A percentile compares a stretch with the other conserved stretches of the same genome.
Evolutionary conservation across 495 filamentous ascomycete genomes (phyloP).

Genomic region (Umbilicaria muhlenbergii): DNA sequence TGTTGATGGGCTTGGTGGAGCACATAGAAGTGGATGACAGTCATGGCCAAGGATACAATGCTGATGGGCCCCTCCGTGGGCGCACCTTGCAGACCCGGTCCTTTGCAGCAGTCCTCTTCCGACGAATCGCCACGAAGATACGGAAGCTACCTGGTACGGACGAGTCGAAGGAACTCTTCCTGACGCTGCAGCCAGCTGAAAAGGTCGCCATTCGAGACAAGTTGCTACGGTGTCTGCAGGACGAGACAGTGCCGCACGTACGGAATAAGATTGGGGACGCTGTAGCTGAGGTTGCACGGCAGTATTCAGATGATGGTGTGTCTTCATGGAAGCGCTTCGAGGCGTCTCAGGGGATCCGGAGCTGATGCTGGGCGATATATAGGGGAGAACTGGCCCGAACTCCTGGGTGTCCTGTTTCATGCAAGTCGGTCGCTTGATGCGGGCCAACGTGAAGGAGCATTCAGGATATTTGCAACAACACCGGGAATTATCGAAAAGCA

Average conservation of each 20-base stretch:
- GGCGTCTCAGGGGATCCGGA: neutral
- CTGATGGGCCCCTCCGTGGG: slow-evolving; percentile 2
- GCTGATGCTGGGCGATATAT: slow-evolving; percentile 8
- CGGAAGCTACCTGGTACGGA: slow-evolving; percentile 56
- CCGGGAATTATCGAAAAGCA: slow-evolving; percentile 94
- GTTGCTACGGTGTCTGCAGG: slow-evolving; percentile 57
- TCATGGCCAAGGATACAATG: neutral
- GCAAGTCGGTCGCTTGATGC: slow-evolving; percentile 72
- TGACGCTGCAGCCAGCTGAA: slow-evolving; percentile 54
- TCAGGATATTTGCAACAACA: slow-evolving; percentile 86
- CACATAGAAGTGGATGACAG: slow-evolving; percentile 52
- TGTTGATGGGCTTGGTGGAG: slow-evolving; percentile 87
- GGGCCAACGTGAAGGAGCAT: slow-evolving; percentile 75
- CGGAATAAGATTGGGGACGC: slow-evolving; percentile 95
- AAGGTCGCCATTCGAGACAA: slow-evolving; percentile 64
- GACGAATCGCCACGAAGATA: slow-evolving; percentile 77
- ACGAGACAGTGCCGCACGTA: slow-evolving; percentile 52
- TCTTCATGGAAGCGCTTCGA: neutral
- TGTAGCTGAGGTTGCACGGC: slow-evolving; percentile 83
- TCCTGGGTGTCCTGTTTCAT: slow-evolving; percentile 70
- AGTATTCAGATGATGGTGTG: slow-evolving; percentile 85
- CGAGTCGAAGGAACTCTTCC: slow-evolving; percentile 66
- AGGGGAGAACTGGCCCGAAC: slow-evolving; percentile 84
- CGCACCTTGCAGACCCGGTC: slow-evolving; percentile 47
- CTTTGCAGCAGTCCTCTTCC: slow-evolving; percentile 88